These are phyloP conservation scores for Kentomonas sorsogonicus DNA, from an alignment of 208 protist genomes.

Conservation along the genomic window DNA sequence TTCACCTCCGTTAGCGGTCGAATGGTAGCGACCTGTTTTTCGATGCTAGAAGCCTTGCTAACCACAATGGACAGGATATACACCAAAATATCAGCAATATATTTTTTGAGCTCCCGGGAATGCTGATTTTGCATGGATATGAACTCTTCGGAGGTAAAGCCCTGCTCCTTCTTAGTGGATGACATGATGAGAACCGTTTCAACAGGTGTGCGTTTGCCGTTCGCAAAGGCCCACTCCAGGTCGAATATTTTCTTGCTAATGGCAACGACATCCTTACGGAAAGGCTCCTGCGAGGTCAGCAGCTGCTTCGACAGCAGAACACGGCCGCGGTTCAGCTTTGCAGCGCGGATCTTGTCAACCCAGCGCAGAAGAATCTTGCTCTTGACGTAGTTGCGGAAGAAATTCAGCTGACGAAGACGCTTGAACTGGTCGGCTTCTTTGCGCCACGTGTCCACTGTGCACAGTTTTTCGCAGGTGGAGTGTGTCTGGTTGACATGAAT, in stretches of 20 bases:
- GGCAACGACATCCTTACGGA: conserved; percentile 15
- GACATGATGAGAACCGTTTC: too few relatives aligned
- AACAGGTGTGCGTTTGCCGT: too few relatives aligned
- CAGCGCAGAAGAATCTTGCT: conserved; percentile 40
- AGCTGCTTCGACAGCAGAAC: conserved; percentile 36
- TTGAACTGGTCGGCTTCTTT: conserved; percentile 45
- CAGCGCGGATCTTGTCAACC: conserved; percentile 20
- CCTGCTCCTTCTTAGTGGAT: too few relatives aligned
- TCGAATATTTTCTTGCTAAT: conserved; percentile 26
- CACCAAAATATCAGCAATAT: conserved; percentile 49
- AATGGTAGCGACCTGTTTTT: conserved; percentile 44
- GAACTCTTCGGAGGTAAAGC: conserved; percentile 27
- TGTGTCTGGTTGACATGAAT: conserved; percentile 57
- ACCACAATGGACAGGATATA: conserved; percentile 35
- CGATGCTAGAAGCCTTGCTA: conserved; percentile 34
- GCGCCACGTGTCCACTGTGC: conserved; percentile 46
- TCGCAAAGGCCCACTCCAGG: conserved; percentile 25
- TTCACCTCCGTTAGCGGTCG: conserved; percentile 33
- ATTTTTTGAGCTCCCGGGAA: conserved; percentile 40
- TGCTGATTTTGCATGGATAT: conserved; percentile 17
- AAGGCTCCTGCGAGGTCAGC: conserved; percentile 33
- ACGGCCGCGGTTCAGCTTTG: conserved; percentile 24
- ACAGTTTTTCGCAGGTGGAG: conserved; percentile 39
- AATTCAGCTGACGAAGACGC: conserved; percentile 34
- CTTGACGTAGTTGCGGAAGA: conserved; percentile 60